Evolutionary conservation across 352 stramenopile species (phyloP), one percentile per base, ranked within the genome.

Genomic region (Pythium aristosporum): DNA sequence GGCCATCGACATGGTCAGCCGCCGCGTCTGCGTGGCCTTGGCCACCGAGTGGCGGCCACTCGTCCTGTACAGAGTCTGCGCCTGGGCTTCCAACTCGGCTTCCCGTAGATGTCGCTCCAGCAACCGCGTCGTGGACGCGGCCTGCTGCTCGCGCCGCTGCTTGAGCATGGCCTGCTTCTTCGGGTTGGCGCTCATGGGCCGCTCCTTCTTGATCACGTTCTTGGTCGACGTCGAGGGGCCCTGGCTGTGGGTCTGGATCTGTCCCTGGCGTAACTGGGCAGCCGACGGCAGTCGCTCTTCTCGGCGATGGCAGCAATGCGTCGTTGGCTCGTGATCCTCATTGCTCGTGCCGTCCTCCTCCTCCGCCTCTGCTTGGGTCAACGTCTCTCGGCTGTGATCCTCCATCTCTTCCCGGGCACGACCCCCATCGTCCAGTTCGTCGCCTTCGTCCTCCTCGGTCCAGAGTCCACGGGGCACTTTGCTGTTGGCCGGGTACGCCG

Each of bases 161-260:
- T 86, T 79, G 41, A 91, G 57, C 69, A 87, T 76, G 39, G 71
- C 73, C 12, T 73, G 77, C 61, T 89, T 91, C 63, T 82, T 85
- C 8, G 78, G 78, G 53, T 91, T 78, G 6, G 82, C 82, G 39
- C 80, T 89, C 53, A 79, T 74, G 3, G 82, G 82, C 0, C 82
- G 74, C 59, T 88, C 78, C 48, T 87, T 89, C 41, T 72, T 82
- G 47, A 67, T 65, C 46, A 65, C 57, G 44, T 67, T 64, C 58
- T 65, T 60, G 12, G 55, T 67, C 15, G 58, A 63, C 21, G 64
- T 63, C 13, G 64, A 63, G 18, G 28, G 23, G 23, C 37, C 49
- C 7, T 64, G 54, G 36, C 48, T 6, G 18, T 53, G 28, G 55
- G 15, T 20, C 10, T 34, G 50, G 15, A 20, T 13, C 11, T 58